phyloP scores from a whole-genome alignment of 495 filamentous ascomycete species.

The Tuber aestivum region DNA sequence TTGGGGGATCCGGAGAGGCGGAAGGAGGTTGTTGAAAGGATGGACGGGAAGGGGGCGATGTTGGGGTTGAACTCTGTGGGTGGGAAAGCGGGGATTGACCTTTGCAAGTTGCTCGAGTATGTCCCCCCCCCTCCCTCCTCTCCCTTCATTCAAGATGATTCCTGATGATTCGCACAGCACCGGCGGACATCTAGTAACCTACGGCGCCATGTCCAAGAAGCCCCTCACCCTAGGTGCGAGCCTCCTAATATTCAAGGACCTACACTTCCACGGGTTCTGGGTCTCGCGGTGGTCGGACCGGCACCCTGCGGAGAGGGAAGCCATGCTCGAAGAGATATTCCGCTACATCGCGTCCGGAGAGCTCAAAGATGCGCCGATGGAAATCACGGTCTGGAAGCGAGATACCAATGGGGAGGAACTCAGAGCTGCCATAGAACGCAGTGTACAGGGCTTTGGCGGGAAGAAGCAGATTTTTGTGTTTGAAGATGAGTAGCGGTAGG shows the following conservation, averaged over 20 bases:
- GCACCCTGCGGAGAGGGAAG: slow-evolving; percentile 65
- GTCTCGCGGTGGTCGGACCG: slow-evolving; percentile 79
- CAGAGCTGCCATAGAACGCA: slow-evolving; percentile 62
- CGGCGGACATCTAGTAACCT: slow-evolving; percentile 75
- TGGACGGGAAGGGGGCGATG: slow-evolving; percentile 60
- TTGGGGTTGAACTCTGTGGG: slow-evolving; percentile 92
- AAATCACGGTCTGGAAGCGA: slow-evolving; percentile 73
- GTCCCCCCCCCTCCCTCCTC: background rate
- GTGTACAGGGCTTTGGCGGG: slow-evolving; percentile 68
- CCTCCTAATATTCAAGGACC: slow-evolving; percentile 81
- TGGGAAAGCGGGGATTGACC: slow-evolving; percentile 67
- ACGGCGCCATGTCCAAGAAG: slow-evolving; percentile 88
- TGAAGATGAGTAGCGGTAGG: slow-evolving; percentile 38
- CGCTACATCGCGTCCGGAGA: slow-evolving; percentile 63
- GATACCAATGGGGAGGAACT: slow-evolving; percentile 62
- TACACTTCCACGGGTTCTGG: slow-evolving; percentile 89
- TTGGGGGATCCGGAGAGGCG: slow-evolving; percentile 57
- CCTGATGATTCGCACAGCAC: slow-evolving; percentile 39
- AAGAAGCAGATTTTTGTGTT: slow-evolving; percentile 92
- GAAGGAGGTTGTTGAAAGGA: slow-evolving; percentile 56
- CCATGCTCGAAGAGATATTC: slow-evolving; percentile 74
- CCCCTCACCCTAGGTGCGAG: slow-evolving; percentile 71
- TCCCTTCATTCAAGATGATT: too few relatives aligned
- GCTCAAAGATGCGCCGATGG: slow-evolving; percentile 74
- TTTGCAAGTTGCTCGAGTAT: slow-evolving; percentile 59